phyloP scores from a whole-genome alignment of 495 filamentous ascomycete genomes.

The Talaromyces trachyspermus region DNA sequence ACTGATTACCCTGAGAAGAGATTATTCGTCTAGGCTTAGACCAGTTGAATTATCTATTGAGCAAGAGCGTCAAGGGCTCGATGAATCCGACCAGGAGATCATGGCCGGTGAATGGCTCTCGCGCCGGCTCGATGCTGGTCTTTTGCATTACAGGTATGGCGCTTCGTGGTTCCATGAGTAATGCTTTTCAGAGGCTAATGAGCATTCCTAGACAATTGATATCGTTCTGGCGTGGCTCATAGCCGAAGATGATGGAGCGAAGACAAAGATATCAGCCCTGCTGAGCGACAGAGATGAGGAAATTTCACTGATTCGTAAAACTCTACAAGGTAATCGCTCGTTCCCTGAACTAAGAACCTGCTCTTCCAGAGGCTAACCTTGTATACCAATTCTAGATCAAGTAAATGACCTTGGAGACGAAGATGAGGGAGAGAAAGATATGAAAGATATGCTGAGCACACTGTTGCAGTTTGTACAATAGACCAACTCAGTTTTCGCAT shows the following conservation, averaged over 20 bases:
- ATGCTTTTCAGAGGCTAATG: constrained; percentile 7
- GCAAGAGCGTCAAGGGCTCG: constrained; percentile 40
- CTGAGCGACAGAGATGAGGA: constrained; percentile 63
- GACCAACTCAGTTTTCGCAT: no score
- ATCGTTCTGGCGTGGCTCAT: constrained; percentile 85
- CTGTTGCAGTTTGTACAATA: constrained; percentile 52
- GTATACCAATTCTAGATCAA: constrained; percentile 42
- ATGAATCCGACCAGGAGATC: constrained; percentile 51
- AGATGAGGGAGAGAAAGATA: constrained; percentile 49
- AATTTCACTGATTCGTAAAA: constrained; percentile 52
- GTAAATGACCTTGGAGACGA: constrained; percentile 52
- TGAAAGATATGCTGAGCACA: constrained; percentile 63
- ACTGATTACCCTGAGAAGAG: constrained; percentile 61
- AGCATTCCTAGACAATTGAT: constrained; percentile 55
- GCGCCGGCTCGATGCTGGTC: constrained; percentile 72
- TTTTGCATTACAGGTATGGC: constrained; percentile 63
- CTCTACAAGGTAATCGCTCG: constrained; percentile 54
- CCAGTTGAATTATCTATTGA: constrained; percentile 62
- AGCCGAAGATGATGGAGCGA: constrained; percentile 82
- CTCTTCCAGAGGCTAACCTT: constrained; percentile 3
- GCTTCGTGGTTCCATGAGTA: no score
- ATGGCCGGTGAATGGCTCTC: constrained; percentile 78
- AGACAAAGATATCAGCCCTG: constrained; percentile 52
- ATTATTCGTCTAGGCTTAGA: constrained; percentile 58
- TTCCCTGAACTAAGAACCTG: no score